phyloP scores from a whole-genome alignment of 495 filamentous ascomycete genomes.

The Stereocaulon alpinum region DNA sequence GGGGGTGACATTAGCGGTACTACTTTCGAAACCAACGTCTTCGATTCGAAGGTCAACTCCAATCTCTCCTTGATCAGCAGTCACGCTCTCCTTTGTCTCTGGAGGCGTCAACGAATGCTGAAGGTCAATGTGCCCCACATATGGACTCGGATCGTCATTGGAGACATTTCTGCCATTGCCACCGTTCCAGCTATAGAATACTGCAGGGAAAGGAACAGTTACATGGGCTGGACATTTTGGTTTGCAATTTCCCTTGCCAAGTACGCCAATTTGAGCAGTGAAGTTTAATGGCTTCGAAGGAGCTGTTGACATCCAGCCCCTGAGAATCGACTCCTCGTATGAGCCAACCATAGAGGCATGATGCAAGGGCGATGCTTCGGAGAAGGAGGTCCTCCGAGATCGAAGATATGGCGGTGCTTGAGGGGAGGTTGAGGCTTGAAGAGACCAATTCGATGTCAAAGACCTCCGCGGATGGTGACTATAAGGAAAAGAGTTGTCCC shows the following conservation, averaged over 20 bases:
- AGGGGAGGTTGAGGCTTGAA: conserved; percentile 47
- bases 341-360: conserved; percentile 95
- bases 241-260: conserved; percentile 86
- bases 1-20: conserved; percentile 17
- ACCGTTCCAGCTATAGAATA: conserved; percentile 86
- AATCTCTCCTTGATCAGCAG: not conserved
- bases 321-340: conserved; percentile 92
- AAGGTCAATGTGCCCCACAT: conserved; percentile 88
- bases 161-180: conserved; percentile 44
- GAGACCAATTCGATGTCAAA: conserved; percentile 50
- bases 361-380: conserved; percentile 65
- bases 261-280: conserved; percentile 87
- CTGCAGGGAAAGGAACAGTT: conserved; percentile 85
- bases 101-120: conserved; percentile 46
- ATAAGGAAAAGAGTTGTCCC: conserved; percentile 51
- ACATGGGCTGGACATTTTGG: conserved; percentile 83
- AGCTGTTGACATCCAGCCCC: conserved; percentile 92
- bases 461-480: conserved; percentile 65
- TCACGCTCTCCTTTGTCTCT: not conserved
- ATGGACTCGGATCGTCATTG: conserved; percentile 86
- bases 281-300: conserved; percentile 92
- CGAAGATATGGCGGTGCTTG: conserved; percentile 49
- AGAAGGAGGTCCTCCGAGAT: conserved; percentile 60
- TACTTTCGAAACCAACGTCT: not conserved
- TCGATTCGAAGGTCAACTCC: conserved; percentile 1